Percentiles rank a stretch among this genome's conserved stretches.
Evolutionary conservation across 768 basidiomycete genomes (phyloP).

Genomic region (Panellus pusillus): DNA sequence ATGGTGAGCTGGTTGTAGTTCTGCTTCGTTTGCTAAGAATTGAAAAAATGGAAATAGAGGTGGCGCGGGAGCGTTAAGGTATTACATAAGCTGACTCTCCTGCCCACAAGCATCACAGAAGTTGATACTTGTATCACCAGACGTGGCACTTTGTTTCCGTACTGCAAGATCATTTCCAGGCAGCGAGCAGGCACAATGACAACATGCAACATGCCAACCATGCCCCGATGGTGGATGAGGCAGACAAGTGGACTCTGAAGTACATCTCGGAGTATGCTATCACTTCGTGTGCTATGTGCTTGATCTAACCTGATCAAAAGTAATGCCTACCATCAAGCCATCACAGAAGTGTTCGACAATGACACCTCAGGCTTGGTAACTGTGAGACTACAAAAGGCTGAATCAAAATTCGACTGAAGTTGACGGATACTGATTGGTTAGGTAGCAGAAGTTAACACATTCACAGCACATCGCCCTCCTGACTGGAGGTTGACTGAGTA

Average conservation of each 20-base stretch:
- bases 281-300: not conserved
- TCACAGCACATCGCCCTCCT: constrained; percentile 9
- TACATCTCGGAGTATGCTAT: constrained; percentile 29
- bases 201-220: constrained; percentile 5
- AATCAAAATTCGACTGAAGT: not conserved
- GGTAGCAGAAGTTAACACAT: constrained; percentile 13
- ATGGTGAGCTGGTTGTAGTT: too few relatives aligned
- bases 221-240: not conserved
- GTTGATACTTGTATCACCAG: not conserved
- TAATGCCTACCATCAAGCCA: constrained; percentile 29
- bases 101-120: too few relatives aligned
- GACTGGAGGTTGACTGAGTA: constrained; percentile 7
- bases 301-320: not conserved
- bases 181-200: constrained; percentile 2
- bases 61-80: constrained; percentile 39
- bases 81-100: too few relatives aligned
- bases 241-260: constrained; percentile 32
- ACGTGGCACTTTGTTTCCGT: constrained; percentile 38
- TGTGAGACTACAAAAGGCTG: constrained; percentile 10
- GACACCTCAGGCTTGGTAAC: constrained; percentile 41
- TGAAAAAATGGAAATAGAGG: constrained; percentile 23
- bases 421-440: not conserved
- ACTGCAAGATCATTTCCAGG: constrained; percentile 36
- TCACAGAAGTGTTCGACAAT: constrained; percentile 43
- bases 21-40: not conserved